Percentiles rank a stretch among this genome's conserved stretches.
Conservation (phyloP, 2,329 filamentous ascomycete genomes). For the Epichloe aotearoae region DNA sequence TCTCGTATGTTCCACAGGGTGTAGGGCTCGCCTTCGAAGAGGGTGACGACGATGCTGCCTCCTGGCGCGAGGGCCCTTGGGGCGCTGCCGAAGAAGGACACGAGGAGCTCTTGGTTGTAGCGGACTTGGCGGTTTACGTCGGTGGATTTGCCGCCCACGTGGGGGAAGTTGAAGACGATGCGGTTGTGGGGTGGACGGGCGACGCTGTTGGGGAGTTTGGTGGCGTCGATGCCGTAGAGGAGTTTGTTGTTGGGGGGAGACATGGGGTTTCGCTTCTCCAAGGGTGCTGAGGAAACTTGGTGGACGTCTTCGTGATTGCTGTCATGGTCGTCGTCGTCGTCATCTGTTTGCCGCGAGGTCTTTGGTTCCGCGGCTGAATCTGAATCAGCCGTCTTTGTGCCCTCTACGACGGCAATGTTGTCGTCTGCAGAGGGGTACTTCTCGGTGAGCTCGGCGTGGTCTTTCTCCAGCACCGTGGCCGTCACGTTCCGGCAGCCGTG, state of each 20-base stretch:
- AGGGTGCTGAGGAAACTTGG: background rate
- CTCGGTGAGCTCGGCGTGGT: slow-evolving; percentile 39
- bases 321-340: background rate
- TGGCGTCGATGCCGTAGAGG: slow-evolving; percentile 5
- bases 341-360: background rate
- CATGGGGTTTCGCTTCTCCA: too few relatives aligned
- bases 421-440: slow-evolving; percentile 63
- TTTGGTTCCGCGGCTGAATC: background rate
- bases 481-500: slow-evolving; percentile 55
- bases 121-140: slow-evolving; percentile 92
- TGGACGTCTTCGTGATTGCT: background rate
- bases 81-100: slow-evolving; percentile 50
- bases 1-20: slow-evolving; percentile 91
- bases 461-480: slow-evolving; percentile 55
- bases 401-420: slow-evolving; percentile 40
- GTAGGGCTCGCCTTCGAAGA: slow-evolving; percentile 92
- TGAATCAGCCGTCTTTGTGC: slow-evolving; percentile 1
- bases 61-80: slow-evolving; percentile 26
- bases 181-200: slow-evolving; percentile 46
- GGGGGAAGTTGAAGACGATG: slow-evolving; percentile 93
- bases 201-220: slow-evolving; percentile 41
- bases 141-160: slow-evolving; percentile 81
- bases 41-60: slow-evolving; percentile 61
- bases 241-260: slow-evolving; percentile 11
- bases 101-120: slow-evolving; percentile 71